phyloP scores from a whole-genome alignment of 2,329 filamentous ascomycete genomes.

The Apiospora malaysiana region DNA sequence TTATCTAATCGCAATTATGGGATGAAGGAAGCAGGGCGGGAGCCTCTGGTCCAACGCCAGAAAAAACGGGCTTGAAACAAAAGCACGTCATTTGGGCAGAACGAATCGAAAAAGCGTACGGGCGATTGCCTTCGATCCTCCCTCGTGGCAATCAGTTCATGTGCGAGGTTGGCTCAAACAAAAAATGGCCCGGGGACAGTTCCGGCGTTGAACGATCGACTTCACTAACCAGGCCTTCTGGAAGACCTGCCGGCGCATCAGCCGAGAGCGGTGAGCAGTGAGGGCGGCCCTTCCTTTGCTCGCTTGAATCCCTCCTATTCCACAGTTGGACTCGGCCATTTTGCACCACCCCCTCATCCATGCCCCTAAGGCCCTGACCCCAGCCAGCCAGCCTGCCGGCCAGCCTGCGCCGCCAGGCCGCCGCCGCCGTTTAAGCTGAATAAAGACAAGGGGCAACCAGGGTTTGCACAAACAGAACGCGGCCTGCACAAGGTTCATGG shows the following conservation, averaged over 20 bases:
- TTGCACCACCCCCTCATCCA: background rate
- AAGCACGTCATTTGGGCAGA: background rate
- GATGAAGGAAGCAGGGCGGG: background rate
- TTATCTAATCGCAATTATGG: background rate
- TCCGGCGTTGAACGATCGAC: background rate
- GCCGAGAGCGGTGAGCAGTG: constrained; percentile 18
- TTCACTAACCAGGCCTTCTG: constrained; percentile 11
- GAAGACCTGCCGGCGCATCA: background rate
- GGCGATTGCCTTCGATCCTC: constrained; percentile 3
- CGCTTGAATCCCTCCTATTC: background rate
- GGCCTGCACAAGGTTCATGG: constrained; percentile 3
- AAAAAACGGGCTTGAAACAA: constrained; percentile 4
- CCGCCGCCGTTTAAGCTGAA: background rate
- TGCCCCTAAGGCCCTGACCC: background rate
- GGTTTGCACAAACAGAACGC: background rate
- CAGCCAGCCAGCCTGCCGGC: no score
- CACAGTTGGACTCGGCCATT: constrained; percentile 11
- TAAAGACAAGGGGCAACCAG: background rate
- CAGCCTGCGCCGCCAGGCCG: no score
- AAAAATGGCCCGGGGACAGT: background rate
- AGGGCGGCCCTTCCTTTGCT: background rate
- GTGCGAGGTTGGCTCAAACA: background rate
- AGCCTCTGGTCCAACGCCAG: background rate
- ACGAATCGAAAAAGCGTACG: background rate
- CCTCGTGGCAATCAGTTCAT: constrained; percentile 1